Evolutionary conservation across 2,329 filamentous ascomycete genomes (phyloP).

Genomic region (Fusarium virguliforme): DNA sequence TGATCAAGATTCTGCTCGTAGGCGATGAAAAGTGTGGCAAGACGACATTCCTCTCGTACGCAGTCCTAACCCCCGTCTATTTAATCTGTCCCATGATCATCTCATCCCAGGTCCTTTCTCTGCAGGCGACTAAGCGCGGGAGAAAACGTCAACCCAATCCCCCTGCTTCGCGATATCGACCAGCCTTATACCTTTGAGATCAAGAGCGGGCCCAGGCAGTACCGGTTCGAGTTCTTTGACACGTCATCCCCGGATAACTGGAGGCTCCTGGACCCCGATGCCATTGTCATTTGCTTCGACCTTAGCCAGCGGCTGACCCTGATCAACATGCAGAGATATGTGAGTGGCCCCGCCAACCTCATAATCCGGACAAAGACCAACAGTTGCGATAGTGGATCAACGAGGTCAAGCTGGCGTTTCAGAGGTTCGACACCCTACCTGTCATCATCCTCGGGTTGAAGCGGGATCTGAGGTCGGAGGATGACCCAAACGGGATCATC

Average conservation of each 20-base stretch:
- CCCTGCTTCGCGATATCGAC: conserved; percentile 70
- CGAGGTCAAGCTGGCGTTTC: conserved; percentile 67
- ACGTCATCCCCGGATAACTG: conserved; percentile 73
- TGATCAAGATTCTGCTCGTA: conserved; percentile 70
- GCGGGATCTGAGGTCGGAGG: conserved; percentile 71
- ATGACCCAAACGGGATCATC: conserved; percentile 73
- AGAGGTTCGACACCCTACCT: conserved; percentile 65
- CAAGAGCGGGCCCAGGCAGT: conserved; percentile 57
- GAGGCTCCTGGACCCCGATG: conserved; percentile 71
- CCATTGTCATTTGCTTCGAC: conserved; percentile 74
- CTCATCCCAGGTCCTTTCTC: conserved; percentile 25
- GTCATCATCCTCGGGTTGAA: conserved; percentile 73
- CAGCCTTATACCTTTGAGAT: conserved; percentile 75
- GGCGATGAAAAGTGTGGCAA: conserved; percentile 74
- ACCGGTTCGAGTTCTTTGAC: conserved; percentile 73
- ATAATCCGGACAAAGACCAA: conserved; percentile 13
- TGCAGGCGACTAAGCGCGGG: conserved; percentile 68
- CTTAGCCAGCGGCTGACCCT: conserved; percentile 72
- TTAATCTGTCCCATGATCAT: conserved; percentile 17
- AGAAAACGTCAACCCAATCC: conserved; percentile 61
- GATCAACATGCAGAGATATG: conserved; percentile 71
- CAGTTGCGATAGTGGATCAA: conserved; percentile 68
- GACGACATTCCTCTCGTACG: conserved; percentile 74
- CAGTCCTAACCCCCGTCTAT: conserved; percentile 44
- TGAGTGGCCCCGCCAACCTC: conserved; percentile 55